phyloP scores from a whole-genome alignment of 129 eudicot species.

The Erigeron canadensis region DNA sequence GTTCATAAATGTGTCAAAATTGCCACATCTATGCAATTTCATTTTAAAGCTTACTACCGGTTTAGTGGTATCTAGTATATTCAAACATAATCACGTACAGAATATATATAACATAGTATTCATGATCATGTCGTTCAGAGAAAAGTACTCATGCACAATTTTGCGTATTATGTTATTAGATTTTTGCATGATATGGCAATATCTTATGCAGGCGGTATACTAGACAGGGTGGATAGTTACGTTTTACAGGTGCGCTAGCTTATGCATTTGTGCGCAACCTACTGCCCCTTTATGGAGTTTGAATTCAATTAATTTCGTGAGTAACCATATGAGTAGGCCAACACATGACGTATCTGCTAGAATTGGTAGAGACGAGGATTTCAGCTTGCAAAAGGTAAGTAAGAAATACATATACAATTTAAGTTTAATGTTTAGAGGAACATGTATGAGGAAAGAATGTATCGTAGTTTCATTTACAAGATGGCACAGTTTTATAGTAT shows the following conservation, averaged over 20 bases:
- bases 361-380: slow-evolving; percentile 11
- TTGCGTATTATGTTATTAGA: slow-evolving; percentile 2
- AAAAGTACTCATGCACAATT: no score
- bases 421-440: slow-evolving; percentile 8
- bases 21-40: not conserved
- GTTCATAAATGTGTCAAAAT: not conserved
- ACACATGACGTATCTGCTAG: not conserved
- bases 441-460: not conserved
- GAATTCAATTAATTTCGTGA: slow-evolving; percentile 19
- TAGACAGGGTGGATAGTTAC: slow-evolving; percentile 94
- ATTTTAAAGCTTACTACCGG: not conserved
- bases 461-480: slow-evolving; percentile 5
- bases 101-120: not conserved
- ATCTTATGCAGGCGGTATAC: slow-evolving; percentile 77
- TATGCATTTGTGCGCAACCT: slow-evolving; percentile 73
- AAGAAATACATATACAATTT: slow-evolving; percentile 11
- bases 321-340: not conserved
- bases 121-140: no score
- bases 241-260: slow-evolving; percentile 84
- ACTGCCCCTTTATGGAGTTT: slow-evolving; percentile 81
- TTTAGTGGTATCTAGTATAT: not conserved
- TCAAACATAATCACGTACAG: not conserved
- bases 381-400: slow-evolving; percentile 10
- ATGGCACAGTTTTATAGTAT: not conserved
- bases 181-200: slow-evolving; percentile 10